Evolutionary conservation across 2,329 filamentous ascomycete genomes (phyloP), one percentile per base, ranked within the genome.

Genomic region (Colletotrichum sp.): DNA sequence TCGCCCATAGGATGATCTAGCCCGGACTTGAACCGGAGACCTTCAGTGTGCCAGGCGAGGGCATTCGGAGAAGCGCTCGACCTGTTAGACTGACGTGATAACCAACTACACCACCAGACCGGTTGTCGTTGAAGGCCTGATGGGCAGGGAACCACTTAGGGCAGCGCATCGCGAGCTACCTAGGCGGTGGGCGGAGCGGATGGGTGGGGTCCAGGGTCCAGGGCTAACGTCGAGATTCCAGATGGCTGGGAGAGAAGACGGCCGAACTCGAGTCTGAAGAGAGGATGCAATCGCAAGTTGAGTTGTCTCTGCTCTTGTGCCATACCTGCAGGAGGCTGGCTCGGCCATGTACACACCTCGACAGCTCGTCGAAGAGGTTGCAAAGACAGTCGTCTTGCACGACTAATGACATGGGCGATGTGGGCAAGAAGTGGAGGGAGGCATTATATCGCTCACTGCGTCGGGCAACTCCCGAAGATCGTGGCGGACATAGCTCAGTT

Each of bases 41-140:
- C 73, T 75, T 75, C 73, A 68, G 63, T 73, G 73, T 14, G 58
- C 26, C 14, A 67, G 55, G 9, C 12, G 58, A 21, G 38, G 48
- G 18, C 4, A 26, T 12, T 13, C 21, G 7, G 16, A 4, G 34
- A 9, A 2, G 6, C 10, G 2, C 21, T 59, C 32, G 26, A 24
- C 1, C 10, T 82, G 84, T 86, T 86, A 87, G 84, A 86, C 85
- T 86, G 84, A 87, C 82, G 85, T 86, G 85, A 86, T 87, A 86
- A 86, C 85, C 85, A 86, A 86, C 85, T 82, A 82, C 81, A 81
- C 81, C 80, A 82, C 71, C 74, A 73, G 69, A 68, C 63, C 73
- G 64, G n/a, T 21, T 26, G n/a, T 36, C 67, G 38, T 52, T 68
- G 26, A 4, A 1, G 7, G 0, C 0, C 1, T 1, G 1, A 1